Percentiles rank a stretch among this genome's conserved stretches.
phyloP scores from a whole-genome alignment of 441 rosid genomes.

The Populus hybrid region DNA sequence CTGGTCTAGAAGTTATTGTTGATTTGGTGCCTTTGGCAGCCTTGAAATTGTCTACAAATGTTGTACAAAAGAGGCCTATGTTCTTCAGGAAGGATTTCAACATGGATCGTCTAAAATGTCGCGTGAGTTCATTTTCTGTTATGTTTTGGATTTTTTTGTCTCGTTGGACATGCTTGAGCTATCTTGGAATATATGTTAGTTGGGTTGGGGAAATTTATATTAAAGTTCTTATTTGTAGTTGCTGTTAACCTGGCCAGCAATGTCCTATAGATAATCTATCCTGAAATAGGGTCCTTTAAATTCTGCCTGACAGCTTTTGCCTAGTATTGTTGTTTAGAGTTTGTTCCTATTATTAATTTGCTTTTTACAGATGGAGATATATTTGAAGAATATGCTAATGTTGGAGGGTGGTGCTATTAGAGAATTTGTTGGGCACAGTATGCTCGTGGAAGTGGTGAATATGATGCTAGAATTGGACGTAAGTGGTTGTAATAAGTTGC shows the following conservation, averaged over 20 bases:
- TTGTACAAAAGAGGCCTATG: slow-evolving; percentile 56
- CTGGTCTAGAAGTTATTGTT: slow-evolving; percentile 49
- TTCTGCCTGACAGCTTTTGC: background rate
- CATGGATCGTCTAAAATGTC: slow-evolving; percentile 16
- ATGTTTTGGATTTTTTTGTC: background rate
- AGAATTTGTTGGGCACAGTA: slow-evolving; percentile 59
- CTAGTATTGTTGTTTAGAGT: background rate
- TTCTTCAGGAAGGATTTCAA: slow-evolving; percentile 36
- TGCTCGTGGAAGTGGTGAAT: slow-evolving; percentile 66
- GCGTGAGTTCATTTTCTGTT: slow-evolving; percentile 39
- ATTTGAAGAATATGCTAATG: slow-evolving; percentile 73
- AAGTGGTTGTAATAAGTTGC: slow-evolving; percentile 28
- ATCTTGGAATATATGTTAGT: background rate
- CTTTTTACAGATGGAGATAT: slow-evolving; percentile 41
- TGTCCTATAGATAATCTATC: background rate
- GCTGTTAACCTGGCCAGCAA: background rate
- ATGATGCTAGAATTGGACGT: slow-evolving; percentile 78
- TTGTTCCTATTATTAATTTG: background rate
- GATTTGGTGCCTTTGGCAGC: slow-evolving; percentile 75
- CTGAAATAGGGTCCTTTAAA: background rate
- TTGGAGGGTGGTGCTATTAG: slow-evolving; percentile 71
- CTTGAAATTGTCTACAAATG: slow-evolving; percentile 46
- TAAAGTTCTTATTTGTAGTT: background rate
- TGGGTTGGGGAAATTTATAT: background rate
- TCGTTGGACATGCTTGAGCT: background rate